Evolutionary conservation across 257 asterid genomes (phyloP), one percentile per base, ranked within the genome.

Genomic region (Gentiana dahurica): DNA sequence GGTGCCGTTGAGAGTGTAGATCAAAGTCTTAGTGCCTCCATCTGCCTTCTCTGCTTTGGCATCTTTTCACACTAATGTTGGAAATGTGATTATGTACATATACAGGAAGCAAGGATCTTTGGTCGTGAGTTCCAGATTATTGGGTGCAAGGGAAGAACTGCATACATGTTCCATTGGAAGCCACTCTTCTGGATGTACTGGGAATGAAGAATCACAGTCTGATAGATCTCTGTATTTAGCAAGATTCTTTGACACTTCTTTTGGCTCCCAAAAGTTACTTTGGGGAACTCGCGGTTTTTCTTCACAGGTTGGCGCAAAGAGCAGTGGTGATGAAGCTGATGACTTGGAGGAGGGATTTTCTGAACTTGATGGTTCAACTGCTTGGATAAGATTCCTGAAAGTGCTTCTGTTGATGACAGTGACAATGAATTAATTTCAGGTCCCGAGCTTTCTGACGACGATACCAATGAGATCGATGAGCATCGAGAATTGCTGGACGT

Each of bases 241-340:
- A 54, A 70, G 70, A 73, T 75, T 65, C 52, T 76, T 58, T 67
- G 67, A 57, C 68, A 55, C 71, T 11, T 34, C 74, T 43, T 43
- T 47, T 39, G 68, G 68, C 63, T 65, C 59, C 54, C 63, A 70
- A 36, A 71, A 60, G 47, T 57, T 66, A 50, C 64, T 33, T 59
- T n/a, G 13, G 44, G 73, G 69, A 60, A 67, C 50, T 32, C 62
- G 44, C 57, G 74, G 74, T 24, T 73, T 85, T 71, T 77, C 82
- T 55, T 77, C 93, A 5, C 80, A 70, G 55, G 81, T 78, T 41
- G 79, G 75, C 60, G 70, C 81, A 53, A 66, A 72, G 76, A 77
- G 71, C 72, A 71, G 77, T 34, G 86, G 75, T 50, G 86, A 71
- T 53, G 78, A 72, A 34, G 70, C 45, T 47, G 70, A 61, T 36